Conservation (phyloP, 768 basidiomycete genomes). For the Rickenella mellea region DNA sequence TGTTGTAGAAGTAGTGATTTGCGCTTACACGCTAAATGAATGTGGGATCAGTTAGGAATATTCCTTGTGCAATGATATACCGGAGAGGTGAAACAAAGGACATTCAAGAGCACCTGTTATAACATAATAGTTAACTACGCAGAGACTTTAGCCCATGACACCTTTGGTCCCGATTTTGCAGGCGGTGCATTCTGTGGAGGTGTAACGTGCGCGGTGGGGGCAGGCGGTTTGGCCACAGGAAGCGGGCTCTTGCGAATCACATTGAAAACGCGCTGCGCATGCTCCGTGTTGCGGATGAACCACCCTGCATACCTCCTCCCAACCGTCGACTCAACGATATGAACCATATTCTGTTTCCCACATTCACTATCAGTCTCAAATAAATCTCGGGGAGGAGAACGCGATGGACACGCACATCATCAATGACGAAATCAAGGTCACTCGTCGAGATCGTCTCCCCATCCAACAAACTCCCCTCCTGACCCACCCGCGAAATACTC, state of each 20-base stretch:
- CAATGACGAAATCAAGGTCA: slow-evolving; percentile 92
- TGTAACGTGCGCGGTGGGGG: neutral
- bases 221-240: slow-evolving; percentile 24
- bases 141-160: neutral
- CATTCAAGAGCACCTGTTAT: neutral
- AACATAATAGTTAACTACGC: neutral
- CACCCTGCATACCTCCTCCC: slow-evolving; percentile 91
- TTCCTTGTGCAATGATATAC: too few relatives aligned
- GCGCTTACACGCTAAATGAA: too few relatives aligned
- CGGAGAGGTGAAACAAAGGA: neutral
- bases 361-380: neutral
- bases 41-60: too few relatives aligned
- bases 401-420: slow-evolving; percentile 52
- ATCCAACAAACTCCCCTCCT: slow-evolving; percentile 53
- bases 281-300: slow-evolving; percentile 95
- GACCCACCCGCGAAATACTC: slow-evolving; percentile 50
- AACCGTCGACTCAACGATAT: slow-evolving; percentile 90
- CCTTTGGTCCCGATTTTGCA: neutral
- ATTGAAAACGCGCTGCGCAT: slow-evolving; percentile 80
- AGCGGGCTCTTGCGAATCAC: slow-evolving; percentile 54
- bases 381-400: neutral
- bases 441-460: slow-evolving; percentile 84
- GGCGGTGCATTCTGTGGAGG: too few relatives aligned
- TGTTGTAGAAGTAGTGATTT: too few relatives aligned
- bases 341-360: slow-evolving; percentile 88